These are phyloP conservation scores for Aspergillus ochraceoroseus DNA, from an alignment of 2,329 filamentous ascomycete genomes.

Conservation along the genomic window DNA sequence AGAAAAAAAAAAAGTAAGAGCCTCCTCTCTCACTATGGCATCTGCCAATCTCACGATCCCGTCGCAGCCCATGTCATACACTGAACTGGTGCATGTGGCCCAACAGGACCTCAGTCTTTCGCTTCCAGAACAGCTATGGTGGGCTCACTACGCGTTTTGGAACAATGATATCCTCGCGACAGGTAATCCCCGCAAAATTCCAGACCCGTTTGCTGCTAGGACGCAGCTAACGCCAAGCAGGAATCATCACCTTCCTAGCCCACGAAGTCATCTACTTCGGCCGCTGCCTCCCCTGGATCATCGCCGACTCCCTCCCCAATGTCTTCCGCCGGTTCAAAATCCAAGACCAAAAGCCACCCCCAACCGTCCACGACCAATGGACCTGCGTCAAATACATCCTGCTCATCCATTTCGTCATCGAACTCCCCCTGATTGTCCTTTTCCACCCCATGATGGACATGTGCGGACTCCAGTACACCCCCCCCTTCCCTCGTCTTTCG, in stretches of 20 bases:
- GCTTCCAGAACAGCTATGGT: constrained; percentile 80
- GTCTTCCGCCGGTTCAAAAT: constrained; percentile 92
- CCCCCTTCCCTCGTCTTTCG: constrained; percentile 75
- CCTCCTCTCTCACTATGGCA: constrained; percentile 14
- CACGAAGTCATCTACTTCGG: constrained; percentile 94
- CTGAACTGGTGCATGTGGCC: constrained; percentile 58
- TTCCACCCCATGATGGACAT: constrained; percentile 93
- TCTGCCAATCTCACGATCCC: constrained; percentile 16
- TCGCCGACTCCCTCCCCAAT: constrained; percentile 72
- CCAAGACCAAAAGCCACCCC: constrained; percentile 77
- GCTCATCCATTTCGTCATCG: constrained; percentile 89
- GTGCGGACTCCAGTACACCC: constrained; percentile 76
- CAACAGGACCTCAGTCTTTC: constrained; percentile 78
- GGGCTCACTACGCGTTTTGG: constrained; percentile 93
- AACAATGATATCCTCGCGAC: constrained; percentile 83
- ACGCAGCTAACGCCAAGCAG: constrained; percentile 57
- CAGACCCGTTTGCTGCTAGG: background rate
- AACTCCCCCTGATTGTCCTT: constrained; percentile 84
- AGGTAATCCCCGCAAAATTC: too few species aligned
- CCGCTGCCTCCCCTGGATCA: constrained; percentile 78
- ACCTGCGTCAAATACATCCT: constrained; percentile 86
- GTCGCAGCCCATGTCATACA: constrained; percentile 49
- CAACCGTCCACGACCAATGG: constrained; percentile 78
- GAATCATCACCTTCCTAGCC: constrained; percentile 91
- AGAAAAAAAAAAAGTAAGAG: too few species aligned